Percentiles rank a stretch among this genome's conserved stretches.
Evolutionary conservation across 2,329 filamentous ascomycete species (phyloP).

Genomic region (Shiraia bambusicola): DNA sequence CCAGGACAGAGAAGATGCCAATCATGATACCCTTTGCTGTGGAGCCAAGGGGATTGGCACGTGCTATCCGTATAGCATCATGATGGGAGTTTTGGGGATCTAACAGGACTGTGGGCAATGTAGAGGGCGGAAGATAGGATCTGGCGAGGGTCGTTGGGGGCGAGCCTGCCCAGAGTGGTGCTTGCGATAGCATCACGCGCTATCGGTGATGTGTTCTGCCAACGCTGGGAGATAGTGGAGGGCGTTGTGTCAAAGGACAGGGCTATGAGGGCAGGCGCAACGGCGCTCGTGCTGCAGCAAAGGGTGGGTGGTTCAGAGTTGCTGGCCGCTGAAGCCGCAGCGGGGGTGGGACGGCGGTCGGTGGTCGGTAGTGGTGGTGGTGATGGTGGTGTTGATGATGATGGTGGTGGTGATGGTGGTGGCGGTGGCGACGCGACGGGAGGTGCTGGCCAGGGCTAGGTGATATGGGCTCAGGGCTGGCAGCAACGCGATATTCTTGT

Average conservation of each 20-base stretch:
- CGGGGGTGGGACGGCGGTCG: constrained; percentile 21
- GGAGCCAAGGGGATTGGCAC: constrained; percentile 46
- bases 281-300: constrained; percentile 22
- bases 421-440: constrained; percentile 4
- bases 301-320: constrained; percentile 14
- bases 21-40: constrained; percentile 84
- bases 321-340: constrained; percentile 15
- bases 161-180: constrained; percentile 27
- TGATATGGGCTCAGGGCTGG: background rate
- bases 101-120: constrained; percentile 24
- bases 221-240: constrained; percentile 6
- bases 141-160: constrained; percentile 37
- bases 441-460: constrained; percentile 1
- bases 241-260: constrained; percentile 5
- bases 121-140: constrained; percentile 30
- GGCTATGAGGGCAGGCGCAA: constrained; percentile 23
- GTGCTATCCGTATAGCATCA: constrained; percentile 28
- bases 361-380: constrained; percentile 27
- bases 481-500: constrained; percentile 10
- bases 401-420: constrained; percentile 15
- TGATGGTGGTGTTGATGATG: constrained; percentile 14
- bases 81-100: constrained; percentile 21
- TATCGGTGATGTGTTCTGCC: constrained; percentile 6
- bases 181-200: constrained; percentile 37
- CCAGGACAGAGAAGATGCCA: constrained; percentile 90